These are phyloP conservation scores for Nidularia pulvinata DNA, from an alignment of 768 basidiomycete species.

Conservation along the genomic window DNA sequence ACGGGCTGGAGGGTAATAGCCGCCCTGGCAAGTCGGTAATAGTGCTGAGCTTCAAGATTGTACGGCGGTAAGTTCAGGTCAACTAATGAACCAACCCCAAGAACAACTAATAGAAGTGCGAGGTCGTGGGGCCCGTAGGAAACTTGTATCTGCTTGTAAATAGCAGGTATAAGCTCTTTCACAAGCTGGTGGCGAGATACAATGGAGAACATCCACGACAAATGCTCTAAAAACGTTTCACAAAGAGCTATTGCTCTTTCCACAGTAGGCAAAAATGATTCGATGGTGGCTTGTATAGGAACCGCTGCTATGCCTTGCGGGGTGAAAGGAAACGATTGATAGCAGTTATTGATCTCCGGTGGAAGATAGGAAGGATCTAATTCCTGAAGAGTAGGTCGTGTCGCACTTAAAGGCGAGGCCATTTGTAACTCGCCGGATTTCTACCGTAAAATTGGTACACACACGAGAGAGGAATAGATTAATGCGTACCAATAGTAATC, in stretches of 20 bases:
- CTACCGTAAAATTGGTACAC: slow-evolving; percentile 4
- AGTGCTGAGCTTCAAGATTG: slow-evolving; percentile 52
- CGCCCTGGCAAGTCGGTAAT: slow-evolving; percentile 45
- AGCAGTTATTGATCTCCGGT: slow-evolving; percentile 38
- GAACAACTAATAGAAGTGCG: slow-evolving; percentile 41
- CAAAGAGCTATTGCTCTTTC: slow-evolving; percentile 39
- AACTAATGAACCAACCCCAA: slow-evolving; percentile 47
- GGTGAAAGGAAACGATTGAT: slow-evolving; percentile 42
- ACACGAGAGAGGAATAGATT: neutral
- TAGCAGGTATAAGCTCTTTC: slow-evolving; percentile 41
- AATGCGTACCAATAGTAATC: slow-evolving; percentile 32
- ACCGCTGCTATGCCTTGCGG: slow-evolving; percentile 29
- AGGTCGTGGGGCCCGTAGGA: slow-evolving; percentile 50
- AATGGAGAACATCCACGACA: slow-evolving; percentile 51
- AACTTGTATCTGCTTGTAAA: slow-evolving; percentile 35
- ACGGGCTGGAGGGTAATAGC: slow-evolving; percentile 44
- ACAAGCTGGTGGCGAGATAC: slow-evolving; percentile 44
- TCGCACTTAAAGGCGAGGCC: slow-evolving; percentile 3
- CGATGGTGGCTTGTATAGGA: slow-evolving; percentile 36
- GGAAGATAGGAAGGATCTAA: slow-evolving; percentile 44
- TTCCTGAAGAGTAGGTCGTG: slow-evolving; percentile 24
- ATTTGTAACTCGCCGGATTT: slow-evolving; percentile 21
- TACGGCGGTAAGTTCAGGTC: slow-evolving; percentile 44
- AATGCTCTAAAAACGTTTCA: slow-evolving; percentile 45
- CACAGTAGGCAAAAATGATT: slow-evolving; percentile 41